Percentiles rank a stretch among this genome's conserved stretches.
Conservation (phyloP, 345 rosid species). For the Citrus unshiu region DNA sequence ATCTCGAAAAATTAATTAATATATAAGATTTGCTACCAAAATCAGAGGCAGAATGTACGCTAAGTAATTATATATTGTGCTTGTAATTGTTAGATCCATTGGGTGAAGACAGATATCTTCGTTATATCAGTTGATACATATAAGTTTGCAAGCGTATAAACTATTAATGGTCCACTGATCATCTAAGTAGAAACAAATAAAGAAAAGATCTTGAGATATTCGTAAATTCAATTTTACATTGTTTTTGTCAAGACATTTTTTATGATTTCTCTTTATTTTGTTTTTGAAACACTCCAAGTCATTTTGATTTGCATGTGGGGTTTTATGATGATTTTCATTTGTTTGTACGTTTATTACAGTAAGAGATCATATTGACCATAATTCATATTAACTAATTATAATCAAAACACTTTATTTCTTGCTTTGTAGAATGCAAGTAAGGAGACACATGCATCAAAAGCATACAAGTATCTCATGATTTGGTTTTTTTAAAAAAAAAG, state of each 20-base stretch:
- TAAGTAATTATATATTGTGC: background rate
- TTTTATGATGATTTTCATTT: slow-evolving; percentile 4
- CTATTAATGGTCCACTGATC: background rate
- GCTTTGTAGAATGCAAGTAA: background rate
- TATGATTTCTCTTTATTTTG: too few species aligned
- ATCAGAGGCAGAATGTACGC: background rate
- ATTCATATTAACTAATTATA: background rate
- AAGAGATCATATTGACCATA: background rate
- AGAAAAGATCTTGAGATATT: background rate
- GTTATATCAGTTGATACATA: background rate
- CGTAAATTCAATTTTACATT: too few species aligned
- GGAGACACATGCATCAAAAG: slow-evolving; percentile 24
- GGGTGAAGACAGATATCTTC: background rate
- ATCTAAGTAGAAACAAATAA: too few species aligned
- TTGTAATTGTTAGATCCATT: background rate
- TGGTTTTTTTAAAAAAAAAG: background rate
- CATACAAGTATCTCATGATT: slow-evolving; percentile 19
- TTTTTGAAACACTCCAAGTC: background rate
- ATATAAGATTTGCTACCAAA: background rate
- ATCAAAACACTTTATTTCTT: background rate
- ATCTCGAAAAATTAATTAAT: background rate
- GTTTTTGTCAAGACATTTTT: too few species aligned
- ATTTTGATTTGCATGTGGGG: slow-evolving; percentile 10
- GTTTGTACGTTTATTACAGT: background rate
- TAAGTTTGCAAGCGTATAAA: background rate